Evolutionary conservation across 2,329 filamentous ascomycete species (phyloP).

Genomic region (Dichotomopilus funicola): DNA sequence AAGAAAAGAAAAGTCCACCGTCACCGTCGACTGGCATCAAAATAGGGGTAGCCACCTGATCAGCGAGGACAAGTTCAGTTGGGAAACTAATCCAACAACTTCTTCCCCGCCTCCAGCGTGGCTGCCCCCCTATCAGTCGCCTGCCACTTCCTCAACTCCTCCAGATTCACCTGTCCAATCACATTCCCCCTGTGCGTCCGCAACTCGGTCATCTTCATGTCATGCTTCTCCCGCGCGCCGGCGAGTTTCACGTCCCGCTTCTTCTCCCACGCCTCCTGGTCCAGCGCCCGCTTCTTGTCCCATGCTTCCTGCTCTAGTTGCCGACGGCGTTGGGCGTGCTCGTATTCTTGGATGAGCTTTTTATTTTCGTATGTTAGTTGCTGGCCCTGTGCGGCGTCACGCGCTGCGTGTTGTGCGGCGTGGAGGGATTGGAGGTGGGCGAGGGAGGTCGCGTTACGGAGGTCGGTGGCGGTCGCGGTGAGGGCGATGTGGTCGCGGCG

Average conservation of each 20-base stretch:
- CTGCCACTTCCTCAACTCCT: conserved; percentile 22
- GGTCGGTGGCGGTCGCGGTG: background rate
- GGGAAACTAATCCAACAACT: background rate
- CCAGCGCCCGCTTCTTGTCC: too few species aligned
- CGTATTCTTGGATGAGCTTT: conserved; percentile 9
- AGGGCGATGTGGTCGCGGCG: conserved; percentile 3
- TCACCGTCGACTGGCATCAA: background rate
- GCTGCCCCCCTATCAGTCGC: conserved; percentile 6
- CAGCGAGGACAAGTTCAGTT: background rate
- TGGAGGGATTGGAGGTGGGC: background rate
- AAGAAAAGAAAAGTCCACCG: too few species aligned
- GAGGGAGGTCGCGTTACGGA: conserved; percentile 13
- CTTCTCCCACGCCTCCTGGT: background rate
- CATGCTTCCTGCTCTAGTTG: conserved; percentile 7
- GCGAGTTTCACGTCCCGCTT: conserved; percentile 1
- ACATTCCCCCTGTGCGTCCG: conserved; percentile 20
- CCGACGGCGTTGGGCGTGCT: background rate
- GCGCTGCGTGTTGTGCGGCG: conserved; percentile 8
- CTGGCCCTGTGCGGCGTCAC: conserved; percentile 8
- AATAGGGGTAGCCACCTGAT: background rate
- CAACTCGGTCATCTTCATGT: conserved; percentile 21
- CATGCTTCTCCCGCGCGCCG: conserved; percentile 7
- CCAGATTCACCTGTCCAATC: conserved; percentile 21
- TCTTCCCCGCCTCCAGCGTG: background rate
- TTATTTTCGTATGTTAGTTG: conserved; percentile 11